Evolutionary conservation across 2,329 filamentous ascomycete species (phyloP).

Genomic region (Colletotrichum godetiae): DNA sequence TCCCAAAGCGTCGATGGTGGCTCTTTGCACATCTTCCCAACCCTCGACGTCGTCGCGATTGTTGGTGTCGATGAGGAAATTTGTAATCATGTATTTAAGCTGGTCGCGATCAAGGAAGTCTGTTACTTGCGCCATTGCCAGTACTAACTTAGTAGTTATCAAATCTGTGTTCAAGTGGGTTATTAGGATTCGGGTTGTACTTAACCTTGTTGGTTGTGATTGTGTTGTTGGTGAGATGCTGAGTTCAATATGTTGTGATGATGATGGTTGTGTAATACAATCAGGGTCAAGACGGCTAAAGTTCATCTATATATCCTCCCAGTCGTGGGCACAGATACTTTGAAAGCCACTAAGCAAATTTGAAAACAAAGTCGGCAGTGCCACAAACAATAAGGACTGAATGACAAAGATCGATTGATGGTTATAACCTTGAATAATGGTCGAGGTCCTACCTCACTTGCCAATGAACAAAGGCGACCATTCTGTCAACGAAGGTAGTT

Average conservation of each 20-base stretch:
- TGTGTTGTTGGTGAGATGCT: neutral
- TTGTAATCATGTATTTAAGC: neutral
- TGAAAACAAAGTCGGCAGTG: neutral
- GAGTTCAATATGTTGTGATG: neutral
- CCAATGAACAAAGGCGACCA: neutral
- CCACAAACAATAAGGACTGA: neutral
- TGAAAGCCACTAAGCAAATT: neutral
- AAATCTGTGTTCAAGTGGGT: neutral
- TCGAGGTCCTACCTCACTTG: neutral
- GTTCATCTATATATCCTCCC: neutral
- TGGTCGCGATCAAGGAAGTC: neutral
- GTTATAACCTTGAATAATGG: neutral
- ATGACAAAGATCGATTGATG: neutral
- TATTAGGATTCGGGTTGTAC: neutral
- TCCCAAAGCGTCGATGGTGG: neutral
- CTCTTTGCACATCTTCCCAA: neutral
- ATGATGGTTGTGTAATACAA: neutral
- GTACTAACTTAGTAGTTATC: neutral
- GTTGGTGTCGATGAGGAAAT: neutral
- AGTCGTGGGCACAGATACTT: neutral
- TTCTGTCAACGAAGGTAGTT: neutral
- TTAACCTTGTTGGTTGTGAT: neutral
- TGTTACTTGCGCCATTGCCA: neutral
- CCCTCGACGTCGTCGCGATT: neutral
- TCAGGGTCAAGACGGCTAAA: neutral